Conservation (phyloP, 2,329 filamentous ascomycete genomes). For the Coleophoma cylindrospora region DNA sequence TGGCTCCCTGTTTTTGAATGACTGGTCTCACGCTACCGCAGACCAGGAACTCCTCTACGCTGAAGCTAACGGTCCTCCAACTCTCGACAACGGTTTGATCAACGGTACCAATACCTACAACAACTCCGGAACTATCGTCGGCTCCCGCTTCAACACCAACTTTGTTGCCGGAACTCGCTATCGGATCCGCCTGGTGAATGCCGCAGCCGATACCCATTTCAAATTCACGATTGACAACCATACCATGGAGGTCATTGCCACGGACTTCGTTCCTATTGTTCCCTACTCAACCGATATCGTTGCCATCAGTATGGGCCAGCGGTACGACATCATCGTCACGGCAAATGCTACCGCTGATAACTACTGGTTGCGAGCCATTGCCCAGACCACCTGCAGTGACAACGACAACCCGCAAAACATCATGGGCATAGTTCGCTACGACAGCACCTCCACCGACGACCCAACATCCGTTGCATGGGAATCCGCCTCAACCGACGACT, state of each 20-base stretch:
- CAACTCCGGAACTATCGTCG: conserved; percentile 11
- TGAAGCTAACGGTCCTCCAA: conserved; percentile 15
- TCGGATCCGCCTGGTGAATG: conserved; percentile 41
- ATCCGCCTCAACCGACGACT: conserved; percentile 19
- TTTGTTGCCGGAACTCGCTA: conserved; percentile 35
- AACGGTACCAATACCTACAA: conserved; percentile 14
- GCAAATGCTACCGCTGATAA: conserved; percentile 38
- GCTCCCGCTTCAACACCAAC: conserved; percentile 23
- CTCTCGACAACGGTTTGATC: conserved; percentile 25
- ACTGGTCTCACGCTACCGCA: conserved; percentile 23
- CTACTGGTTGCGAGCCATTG: conserved; percentile 56
- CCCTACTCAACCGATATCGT: conserved; percentile 38
- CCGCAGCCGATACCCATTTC: conserved; percentile 34
- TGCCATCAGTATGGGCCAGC: conserved; percentile 49
- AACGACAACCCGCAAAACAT: conserved; percentile 45
- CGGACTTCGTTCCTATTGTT: conserved; percentile 54
- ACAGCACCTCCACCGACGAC: conserved; percentile 37
- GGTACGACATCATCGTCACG: conserved; percentile 36
- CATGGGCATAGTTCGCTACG: conserved; percentile 42
- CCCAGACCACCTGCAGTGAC: conserved; percentile 50
- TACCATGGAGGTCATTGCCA: conserved; percentile 58
- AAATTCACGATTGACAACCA: conserved; percentile 40
- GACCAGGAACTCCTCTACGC: conserved; percentile 12
- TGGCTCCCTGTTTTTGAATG: conserved; percentile 37
- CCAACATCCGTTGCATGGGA: conserved; percentile 19